Conservation (phyloP, 2,329 filamentous ascomycete genomes). For the Arthrobotrys pseudoclavata region DNA sequence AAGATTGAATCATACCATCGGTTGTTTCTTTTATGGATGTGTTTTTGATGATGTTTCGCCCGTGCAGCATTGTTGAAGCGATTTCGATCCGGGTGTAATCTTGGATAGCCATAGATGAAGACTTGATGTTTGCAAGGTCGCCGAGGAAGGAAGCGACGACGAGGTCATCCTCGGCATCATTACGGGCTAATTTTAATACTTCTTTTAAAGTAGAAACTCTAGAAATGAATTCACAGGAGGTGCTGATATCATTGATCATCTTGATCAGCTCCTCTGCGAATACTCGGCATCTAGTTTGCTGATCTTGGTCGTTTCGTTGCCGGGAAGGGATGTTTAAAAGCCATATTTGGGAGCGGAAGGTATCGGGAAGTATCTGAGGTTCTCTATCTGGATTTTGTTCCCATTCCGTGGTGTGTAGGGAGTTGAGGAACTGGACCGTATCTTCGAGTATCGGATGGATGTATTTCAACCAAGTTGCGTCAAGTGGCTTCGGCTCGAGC, state of each 20-base stretch:
- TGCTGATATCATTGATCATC: neutral
- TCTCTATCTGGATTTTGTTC: neutral
- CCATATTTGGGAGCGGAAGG: neutral
- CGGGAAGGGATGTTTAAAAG: neutral
- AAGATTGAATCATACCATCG: neutral
- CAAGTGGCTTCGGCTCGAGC: neutral
- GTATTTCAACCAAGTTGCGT: neutral
- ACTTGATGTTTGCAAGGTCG: neutral
- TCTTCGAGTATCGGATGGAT: neutral
- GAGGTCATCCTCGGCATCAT: neutral
- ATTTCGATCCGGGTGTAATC: neutral
- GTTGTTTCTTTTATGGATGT: neutral
- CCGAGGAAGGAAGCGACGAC: neutral
- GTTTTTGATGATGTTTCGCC: neutral
- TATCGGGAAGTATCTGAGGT: constrained; percentile 3
- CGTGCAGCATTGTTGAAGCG: neutral
- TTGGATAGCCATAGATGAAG: neutral
- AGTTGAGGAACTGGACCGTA: neutral
- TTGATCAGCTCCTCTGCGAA: neutral
- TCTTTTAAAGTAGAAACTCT: neutral
- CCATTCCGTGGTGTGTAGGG: neutral
- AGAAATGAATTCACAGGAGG: neutral
- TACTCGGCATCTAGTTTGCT: constrained; percentile 2
- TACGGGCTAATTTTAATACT: neutral
- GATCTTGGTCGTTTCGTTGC: constrained; percentile 1